Evolutionary conservation across 768 basidiomycete species (phyloP).

Genomic region (Serpula lacrymans): DNA sequence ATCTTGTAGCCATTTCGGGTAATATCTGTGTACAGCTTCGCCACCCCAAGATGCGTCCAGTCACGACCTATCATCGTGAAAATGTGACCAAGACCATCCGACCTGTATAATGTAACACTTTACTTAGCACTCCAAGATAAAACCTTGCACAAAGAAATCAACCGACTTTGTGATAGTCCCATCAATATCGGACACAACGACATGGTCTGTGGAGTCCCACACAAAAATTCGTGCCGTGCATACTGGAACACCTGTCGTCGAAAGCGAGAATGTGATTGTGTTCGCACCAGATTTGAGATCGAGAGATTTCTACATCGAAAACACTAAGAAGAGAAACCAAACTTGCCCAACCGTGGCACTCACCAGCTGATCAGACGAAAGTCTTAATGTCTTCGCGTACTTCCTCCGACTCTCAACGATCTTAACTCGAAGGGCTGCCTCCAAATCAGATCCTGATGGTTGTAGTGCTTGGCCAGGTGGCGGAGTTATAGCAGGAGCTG

Average conservation of each 20-base stretch:
- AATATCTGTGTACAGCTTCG: conserved; percentile 96
- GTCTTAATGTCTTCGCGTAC: conserved; percentile 87
- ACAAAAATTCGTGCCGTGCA: conserved; percentile 93
- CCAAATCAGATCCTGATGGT: conserved; percentile 22
- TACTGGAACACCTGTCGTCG: conserved; percentile 73
- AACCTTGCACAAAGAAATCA: not conserved
- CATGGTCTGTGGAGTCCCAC: conserved; percentile 87
- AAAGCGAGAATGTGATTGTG: conserved; percentile 89
- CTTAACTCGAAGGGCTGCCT: conserved; percentile 7
- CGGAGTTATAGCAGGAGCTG: conserved; percentile 47
- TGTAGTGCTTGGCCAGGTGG: conserved; percentile 13
- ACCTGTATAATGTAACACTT: conserved; percentile 43
- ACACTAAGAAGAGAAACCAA: not conserved
- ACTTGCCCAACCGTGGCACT: conserved; percentile 28
- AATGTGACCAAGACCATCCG: conserved; percentile 93
- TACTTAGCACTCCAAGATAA: not conserved
- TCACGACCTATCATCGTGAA: conserved; percentile 97
- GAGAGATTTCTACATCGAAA: conserved; percentile 65
- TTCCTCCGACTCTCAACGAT: conserved; percentile 36
- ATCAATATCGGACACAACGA: conserved; percentile 97
- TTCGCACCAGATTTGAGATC: conserved; percentile 86
- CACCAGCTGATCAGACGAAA: conserved; percentile 94
- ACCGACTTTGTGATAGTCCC: conserved; percentile 96
- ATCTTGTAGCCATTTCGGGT: conserved; percentile 95
- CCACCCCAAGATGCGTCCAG: conserved; percentile 97